These are phyloP conservation scores for Tuber melanosporum DNA, from an alignment of 495 filamentous ascomycete species.

Conservation along the genomic window DNA sequence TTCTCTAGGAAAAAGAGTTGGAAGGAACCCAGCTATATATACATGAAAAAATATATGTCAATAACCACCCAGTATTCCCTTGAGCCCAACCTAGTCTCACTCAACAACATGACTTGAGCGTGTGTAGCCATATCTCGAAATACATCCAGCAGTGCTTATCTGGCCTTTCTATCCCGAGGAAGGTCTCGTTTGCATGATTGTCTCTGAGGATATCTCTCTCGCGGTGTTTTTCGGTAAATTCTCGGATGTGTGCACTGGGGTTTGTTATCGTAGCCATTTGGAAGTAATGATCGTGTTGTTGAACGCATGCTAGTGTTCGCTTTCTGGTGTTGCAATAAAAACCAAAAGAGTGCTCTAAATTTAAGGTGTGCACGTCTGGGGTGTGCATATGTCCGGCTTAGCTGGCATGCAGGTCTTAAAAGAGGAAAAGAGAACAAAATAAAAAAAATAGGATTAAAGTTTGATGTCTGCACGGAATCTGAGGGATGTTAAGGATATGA, in stretches of 20 bases:
- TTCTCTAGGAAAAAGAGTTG: too few species aligned
- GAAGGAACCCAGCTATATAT: too few species aligned
- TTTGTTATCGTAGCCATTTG: background rate
- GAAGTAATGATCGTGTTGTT: background rate
- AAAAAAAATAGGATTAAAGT: background rate
- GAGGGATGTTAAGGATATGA: background rate
- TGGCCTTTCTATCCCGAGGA: background rate
- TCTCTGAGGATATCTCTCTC: background rate
- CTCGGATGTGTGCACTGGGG: background rate
- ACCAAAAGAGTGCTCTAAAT: background rate
- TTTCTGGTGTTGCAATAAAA: background rate
- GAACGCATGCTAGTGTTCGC: background rate
- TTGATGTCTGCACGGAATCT: background rate
- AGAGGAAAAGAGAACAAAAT: background rate
- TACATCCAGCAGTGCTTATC: too few species aligned
- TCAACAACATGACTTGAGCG: too few species aligned
- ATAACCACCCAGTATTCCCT: too few species aligned
- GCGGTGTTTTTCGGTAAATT: background rate
- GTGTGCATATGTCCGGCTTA: background rate
- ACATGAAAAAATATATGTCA: too few species aligned
- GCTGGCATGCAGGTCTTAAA: background rate
- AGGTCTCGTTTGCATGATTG: background rate
- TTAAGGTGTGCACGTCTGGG: background rate
- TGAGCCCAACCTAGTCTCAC: too few species aligned
- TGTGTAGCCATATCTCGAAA: too few species aligned